Base-by-base conservation (phyloP, 495 filamentous ascomycete species). In the Cetradonia linearis region DNA sequence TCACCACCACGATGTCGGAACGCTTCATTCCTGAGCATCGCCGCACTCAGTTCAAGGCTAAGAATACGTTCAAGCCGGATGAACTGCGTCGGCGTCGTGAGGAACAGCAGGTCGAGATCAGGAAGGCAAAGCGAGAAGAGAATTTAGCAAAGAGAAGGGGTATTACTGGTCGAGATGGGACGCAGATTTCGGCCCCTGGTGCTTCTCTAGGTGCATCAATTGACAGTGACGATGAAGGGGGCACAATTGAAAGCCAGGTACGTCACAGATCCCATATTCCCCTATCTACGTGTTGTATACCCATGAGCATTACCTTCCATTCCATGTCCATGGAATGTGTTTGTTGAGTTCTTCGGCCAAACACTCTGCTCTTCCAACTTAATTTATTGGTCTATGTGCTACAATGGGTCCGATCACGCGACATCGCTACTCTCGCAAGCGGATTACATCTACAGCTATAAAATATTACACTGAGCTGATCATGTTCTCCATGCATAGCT, bases 21-120 rank as follows among this genome's bases (percentile, higher is more conserved):
- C 88, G 91, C 53, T 99, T 95, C 78, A 99, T 99, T 71, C 94
- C 94, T 70, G 94, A 97, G 77, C 94, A 99, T 82, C 90, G 94
- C 70, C 93, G 94, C 69, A 95, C 86, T 52, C 91, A 95, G 76
- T 99, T 93, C 83, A 99, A 99, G 84, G 94, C 94, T 62, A 94
- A 93, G 80, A 88, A 86, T 72, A 87, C 89, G 70, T 99, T 99
- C 82, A 94, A 95, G 81, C 91, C 91, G 65, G 94, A 99, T 73
- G 94, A 99, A 77, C 86, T 99, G 55, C 89, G 94, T 69, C 90
- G 94, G 70, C 94, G 94, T 73, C 94, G 94, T 72, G 94, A 99
- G 70, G 94, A 99, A 73, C 89, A 94, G 73, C 92, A 96, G 74
- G 94, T 99, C 61, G 94, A 99, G 80, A 97, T 99, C 69, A 82